A percentile compares a stretch with the other conserved stretches of the same genome.
phyloP scores from a whole-genome alignment of 164 flowering plant genomes.

The Magnolia changhungtana region DNA sequence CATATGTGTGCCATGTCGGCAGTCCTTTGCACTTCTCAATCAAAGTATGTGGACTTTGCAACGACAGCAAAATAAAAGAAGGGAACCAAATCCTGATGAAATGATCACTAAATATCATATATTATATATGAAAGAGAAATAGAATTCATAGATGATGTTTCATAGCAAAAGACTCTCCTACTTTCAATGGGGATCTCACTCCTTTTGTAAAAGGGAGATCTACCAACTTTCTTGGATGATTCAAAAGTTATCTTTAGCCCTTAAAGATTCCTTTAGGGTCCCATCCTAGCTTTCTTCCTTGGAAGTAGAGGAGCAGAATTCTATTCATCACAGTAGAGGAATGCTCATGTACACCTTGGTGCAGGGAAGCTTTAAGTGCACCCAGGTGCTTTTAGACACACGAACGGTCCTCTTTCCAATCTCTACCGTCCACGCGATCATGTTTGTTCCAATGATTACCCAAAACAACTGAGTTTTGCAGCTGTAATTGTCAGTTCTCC shows the following conservation, averaged over 20 bases:
- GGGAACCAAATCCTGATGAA: neutral
- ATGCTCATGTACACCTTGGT: no score
- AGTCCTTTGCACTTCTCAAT: neutral
- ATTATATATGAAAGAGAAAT: neutral
- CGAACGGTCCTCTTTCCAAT: no score
- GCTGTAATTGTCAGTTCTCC: no score
- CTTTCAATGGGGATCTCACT: neutral
- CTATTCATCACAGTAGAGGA: neutral
- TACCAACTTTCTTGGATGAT: neutral
- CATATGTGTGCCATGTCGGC: no score
- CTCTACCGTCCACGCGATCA: no score
- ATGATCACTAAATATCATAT: neutral
- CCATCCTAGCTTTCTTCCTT: neutral
- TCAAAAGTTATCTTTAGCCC: neutral
- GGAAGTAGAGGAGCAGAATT: neutral
- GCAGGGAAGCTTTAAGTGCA: no score
- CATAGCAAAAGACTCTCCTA: neutral
- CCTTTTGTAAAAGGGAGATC: neutral
- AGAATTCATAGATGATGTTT: neutral
- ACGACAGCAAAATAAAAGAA: neutral
- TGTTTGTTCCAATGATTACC: no score
- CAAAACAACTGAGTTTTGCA: no score
- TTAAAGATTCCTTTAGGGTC: neutral
- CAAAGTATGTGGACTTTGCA: neutral
- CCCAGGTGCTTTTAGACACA: no score